Evolutionary conservation across 495 filamentous ascomycete genomes (phyloP), one percentile per base, ranked within the genome.

Genomic region (Xylaria castorea): DNA sequence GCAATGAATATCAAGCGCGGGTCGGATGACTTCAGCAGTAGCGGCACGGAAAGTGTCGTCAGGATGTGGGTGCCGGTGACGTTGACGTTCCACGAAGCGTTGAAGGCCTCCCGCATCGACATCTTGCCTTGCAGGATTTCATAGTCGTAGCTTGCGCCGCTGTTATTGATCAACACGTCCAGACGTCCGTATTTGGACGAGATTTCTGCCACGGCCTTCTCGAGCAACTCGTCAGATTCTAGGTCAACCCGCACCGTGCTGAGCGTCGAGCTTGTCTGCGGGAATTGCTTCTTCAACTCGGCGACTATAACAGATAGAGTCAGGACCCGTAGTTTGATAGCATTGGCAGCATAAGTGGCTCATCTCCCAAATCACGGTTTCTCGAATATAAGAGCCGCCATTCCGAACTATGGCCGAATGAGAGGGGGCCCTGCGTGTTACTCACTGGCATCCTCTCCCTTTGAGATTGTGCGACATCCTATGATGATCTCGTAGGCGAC

Each of bases 161-260:
- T 85, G 71, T 88, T 90, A 79, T 90, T 88, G 73, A 89, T 73
- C 8, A 90, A 78, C 0, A 81, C 81, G 74, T 90, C 88, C 0
- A 90, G 72, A 34, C 77, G 81, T 32, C 85, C 86, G 67, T 83
- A 80, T 20, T 79, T 78, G 20, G 71, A 18, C 2, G 66, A 16
- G 16, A 89, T 76, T 0, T 78, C 66, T 3, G 79, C 68, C 42
- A 81, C 81, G 1, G 83, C 85, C 7, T 68, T 66, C 30, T 83
- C 65, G 64, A 90, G 87, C 18, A 86, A 89, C n/a, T 81, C 80
- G 72, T 89, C 87, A 1, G 83, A 81, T 57, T 80, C 81, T 18
- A 91, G 79, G 75, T 91, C 88, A 11, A 90, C 69, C 53, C 85
- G 80, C 0, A 89, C 20, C 8, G 75, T 48, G 40, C 71, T 75